Percentiles rank a stretch among this genome's conserved stretches.
Evolutionary conservation across 805 yeast species (phyloP).

Genomic region (Tetrapisispora iriomotensis): DNA sequence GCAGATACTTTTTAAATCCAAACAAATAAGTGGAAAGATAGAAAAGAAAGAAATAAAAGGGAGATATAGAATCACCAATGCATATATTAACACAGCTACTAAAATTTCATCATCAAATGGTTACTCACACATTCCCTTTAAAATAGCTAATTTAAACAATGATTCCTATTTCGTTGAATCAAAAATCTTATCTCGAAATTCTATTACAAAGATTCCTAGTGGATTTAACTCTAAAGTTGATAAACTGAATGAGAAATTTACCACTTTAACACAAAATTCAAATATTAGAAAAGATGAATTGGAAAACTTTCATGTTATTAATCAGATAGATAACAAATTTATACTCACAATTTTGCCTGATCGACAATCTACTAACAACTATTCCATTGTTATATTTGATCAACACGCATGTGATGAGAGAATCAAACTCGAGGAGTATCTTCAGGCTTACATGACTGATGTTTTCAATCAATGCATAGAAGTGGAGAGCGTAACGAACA

Average conservation of each 20-base stretch:
- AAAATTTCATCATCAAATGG: neutral
- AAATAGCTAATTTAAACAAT: no score
- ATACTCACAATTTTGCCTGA: slow-evolving; percentile 36
- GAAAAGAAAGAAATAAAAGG: neutral
- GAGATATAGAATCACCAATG: neutral
- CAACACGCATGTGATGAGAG: slow-evolving; percentile 87
- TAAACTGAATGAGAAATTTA: no score
- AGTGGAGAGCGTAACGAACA: slow-evolving; percentile 6
- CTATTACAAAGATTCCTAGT: no score
- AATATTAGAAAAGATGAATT: slow-evolving; percentile 14
- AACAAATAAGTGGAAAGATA: neutral
- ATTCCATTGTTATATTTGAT: slow-evolving; percentile 41
- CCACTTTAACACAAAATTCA: neutral
- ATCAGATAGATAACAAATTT: slow-evolving; percentile 58
- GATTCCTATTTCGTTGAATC: no score
- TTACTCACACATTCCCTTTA: no score
- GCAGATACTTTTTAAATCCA: neutral
- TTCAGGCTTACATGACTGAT: slow-evolving; percentile 30
- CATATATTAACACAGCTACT: neutral
- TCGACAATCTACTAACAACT: slow-evolving; percentile 1
- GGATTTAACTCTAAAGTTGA: no score
- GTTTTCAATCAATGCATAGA: slow-evolving; percentile 18
- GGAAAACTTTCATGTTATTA: slow-evolving; percentile 30
- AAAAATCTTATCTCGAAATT: no score
- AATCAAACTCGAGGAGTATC: slow-evolving; percentile 44